These are phyloP conservation scores for Dendrocalamus sinicus DNA, from an alignment of 176 grass and related monocot species.

Conservation along the genomic window DNA sequence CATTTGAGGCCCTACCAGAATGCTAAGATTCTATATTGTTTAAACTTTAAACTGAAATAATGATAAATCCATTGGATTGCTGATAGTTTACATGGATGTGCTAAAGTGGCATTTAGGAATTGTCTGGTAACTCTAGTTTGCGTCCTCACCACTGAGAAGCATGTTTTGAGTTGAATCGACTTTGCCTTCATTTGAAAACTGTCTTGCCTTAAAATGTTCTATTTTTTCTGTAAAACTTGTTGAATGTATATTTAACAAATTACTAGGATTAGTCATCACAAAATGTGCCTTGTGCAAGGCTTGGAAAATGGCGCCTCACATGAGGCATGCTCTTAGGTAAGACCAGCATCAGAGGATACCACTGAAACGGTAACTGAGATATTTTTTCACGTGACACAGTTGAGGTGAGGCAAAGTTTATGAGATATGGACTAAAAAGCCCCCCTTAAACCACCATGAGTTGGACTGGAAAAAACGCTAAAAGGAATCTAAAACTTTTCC, in stretches of 20 bases:
- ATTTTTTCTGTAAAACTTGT: neutral
- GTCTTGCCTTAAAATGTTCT: neutral
- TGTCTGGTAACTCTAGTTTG: neutral
- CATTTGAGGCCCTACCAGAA: neutral
- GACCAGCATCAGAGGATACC: neutral
- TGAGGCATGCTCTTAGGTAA: neutral
- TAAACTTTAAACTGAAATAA: neutral
- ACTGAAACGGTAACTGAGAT: neutral
- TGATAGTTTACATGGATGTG: neutral
- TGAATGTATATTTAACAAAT: neutral
- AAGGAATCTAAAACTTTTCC: neutral
- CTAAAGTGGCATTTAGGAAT: neutral
- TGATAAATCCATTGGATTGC: neutral
- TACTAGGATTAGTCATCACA: neutral
- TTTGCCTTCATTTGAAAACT: neutral
- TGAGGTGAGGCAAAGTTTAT: neutral
- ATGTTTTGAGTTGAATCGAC: slow-evolving; percentile 4
- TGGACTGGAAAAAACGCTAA: neutral
- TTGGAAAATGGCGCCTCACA: neutral
- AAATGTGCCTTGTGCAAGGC: neutral
- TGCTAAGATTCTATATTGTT: neutral
- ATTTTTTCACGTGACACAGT: neutral
- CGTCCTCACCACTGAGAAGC: neutral
- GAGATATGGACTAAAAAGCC: neutral
- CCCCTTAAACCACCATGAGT: neutral